A percentile compares a stretch with the other conserved stretches of the same genome.
Evolutionary conservation across 2,329 filamentous ascomycete species (phyloP).

Genomic region (Cryphonectria naterciae): DNA sequence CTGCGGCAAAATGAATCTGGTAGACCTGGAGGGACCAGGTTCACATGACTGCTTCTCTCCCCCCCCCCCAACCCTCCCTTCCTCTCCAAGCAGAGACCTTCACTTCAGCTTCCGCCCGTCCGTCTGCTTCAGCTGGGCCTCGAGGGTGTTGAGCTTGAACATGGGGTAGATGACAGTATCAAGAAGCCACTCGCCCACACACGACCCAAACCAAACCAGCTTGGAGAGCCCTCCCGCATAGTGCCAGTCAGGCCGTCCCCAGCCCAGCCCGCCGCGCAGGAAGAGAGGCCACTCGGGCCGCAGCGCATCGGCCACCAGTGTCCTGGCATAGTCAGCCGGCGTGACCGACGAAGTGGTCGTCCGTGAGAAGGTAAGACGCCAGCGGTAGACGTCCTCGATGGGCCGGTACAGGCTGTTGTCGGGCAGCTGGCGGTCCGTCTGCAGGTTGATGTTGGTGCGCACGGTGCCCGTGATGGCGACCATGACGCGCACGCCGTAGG

Average conservation of each 20-base stretch:
- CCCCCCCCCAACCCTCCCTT: no score
- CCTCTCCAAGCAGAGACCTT: not conserved
- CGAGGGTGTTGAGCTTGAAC: constrained; percentile 24
- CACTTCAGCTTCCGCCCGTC: constrained; percentile 15
- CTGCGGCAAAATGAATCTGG: no score
- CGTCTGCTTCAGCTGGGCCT: constrained; percentile 21
- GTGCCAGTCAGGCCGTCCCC: constrained; percentile 29
- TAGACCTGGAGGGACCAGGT: no score
- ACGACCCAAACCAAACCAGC: constrained; percentile 17
- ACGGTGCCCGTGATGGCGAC: constrained; percentile 60
- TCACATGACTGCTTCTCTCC: no score
- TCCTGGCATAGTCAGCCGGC: constrained; percentile 20
- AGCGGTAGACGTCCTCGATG: constrained; percentile 34
- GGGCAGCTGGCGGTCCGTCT: constrained; percentile 47
- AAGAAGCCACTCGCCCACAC: constrained; percentile 26
- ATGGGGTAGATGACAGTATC: constrained; percentile 27
- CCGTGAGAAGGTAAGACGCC: constrained; percentile 28
- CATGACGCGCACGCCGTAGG: constrained; percentile 61
- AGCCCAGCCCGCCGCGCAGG: constrained; percentile 15
- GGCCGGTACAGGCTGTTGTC: constrained; percentile 51
- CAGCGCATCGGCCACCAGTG: constrained; percentile 20
- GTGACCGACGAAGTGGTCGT: constrained; percentile 12
- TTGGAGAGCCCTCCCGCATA: constrained; percentile 25
- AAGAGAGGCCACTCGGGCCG: constrained; percentile 25
- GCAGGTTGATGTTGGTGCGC: constrained; percentile 52